Base-by-base conservation (phyloP, 306 rosid genomes). In the Cucurbita moschata region DNA sequence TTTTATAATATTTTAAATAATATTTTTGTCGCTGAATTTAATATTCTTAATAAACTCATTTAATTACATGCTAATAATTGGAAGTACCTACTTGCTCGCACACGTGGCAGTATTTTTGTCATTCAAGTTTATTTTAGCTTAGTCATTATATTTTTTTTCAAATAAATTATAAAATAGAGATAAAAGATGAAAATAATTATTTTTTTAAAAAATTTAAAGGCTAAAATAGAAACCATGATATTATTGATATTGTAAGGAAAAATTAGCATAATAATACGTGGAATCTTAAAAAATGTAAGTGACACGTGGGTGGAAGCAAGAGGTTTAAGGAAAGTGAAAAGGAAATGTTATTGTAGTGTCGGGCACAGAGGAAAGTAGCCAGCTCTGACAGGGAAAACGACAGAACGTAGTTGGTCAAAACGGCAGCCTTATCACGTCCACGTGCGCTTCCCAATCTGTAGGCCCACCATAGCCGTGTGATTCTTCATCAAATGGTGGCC, bases 361-460 rank as follows among this genome's bases (percentile, higher is more conserved):
- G 74, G 74, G 5, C 74, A 69, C 59, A 69, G 44, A 50, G 59
- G 59, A 69, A 52, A 23, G 23, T 47, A 68, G 18, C 21, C 1
- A 10, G 11, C 10, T 14, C 74, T 69, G 74, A 50, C 30, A 69
- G 7, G 21, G 74, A 16, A 11, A 65, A 64, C 57, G 78, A 85
- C 80, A 54, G 77, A 57, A 21, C 65, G 71, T 30, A 77, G 46
- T 57, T 70, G 83, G 86, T 84, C 79, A 89, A 82, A 76, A 78
- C 62, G 79, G 80, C 80, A 85, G 81, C 74, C 82, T 84, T 81
- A 50, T 79, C 58, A 13, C 72, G 77, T 91, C 96, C 98, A 94
- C 98, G 98, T 89, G 97, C 90, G 81, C 80, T 75, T 49, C 79
- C 75, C 82, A 74, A 82, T 87, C 88, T 83, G 23, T 7, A 79